A percentile compares a stretch with the other conserved stretches of the same genome.
Conservation (phyloP, 441 rosid genomes). For the Capsella rubella region DNA sequence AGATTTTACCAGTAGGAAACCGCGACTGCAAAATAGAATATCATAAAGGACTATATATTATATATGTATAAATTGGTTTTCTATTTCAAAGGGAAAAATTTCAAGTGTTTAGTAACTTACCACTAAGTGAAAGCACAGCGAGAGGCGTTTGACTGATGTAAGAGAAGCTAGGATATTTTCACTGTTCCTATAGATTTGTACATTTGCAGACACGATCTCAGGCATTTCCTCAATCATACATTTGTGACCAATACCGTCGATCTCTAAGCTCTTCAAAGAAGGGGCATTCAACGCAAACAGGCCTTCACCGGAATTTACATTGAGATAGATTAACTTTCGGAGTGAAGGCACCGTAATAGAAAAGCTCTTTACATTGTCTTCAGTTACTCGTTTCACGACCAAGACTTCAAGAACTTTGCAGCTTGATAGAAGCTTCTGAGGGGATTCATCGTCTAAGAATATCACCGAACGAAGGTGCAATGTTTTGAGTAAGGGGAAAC, state of each 20-base stretch:
- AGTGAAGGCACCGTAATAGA: constrained; percentile 7
- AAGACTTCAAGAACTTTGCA: constrained; percentile 26
- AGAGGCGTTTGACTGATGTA: constrained; percentile 26
- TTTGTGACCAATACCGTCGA: background rate
- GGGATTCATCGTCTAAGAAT: constrained; percentile 9
- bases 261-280: constrained; percentile 16
- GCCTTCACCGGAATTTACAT: background rate
- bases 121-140: constrained; percentile 9
- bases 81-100: background rate
- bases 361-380: background rate
- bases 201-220: constrained; percentile 14
- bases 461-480: background rate
- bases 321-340: background rate
- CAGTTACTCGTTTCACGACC: background rate
- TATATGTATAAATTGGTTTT: background rate
- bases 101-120: background rate
- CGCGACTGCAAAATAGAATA: background rate
- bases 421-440: constrained; percentile 27
- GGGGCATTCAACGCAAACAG: constrained; percentile 20
- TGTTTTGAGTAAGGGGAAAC: background rate
- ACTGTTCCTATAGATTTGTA: too few relatives aligned
- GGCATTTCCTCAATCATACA: constrained; percentile 3
- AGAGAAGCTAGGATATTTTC: background rate
- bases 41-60: too few relatives aligned
- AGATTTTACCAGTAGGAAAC: background rate